A percentile compares a stretch with the other conserved stretches of the same genome.
Evolutionary conservation across 306 rosid species (phyloP).

Genomic region (Sicyos baderoa): DNA sequence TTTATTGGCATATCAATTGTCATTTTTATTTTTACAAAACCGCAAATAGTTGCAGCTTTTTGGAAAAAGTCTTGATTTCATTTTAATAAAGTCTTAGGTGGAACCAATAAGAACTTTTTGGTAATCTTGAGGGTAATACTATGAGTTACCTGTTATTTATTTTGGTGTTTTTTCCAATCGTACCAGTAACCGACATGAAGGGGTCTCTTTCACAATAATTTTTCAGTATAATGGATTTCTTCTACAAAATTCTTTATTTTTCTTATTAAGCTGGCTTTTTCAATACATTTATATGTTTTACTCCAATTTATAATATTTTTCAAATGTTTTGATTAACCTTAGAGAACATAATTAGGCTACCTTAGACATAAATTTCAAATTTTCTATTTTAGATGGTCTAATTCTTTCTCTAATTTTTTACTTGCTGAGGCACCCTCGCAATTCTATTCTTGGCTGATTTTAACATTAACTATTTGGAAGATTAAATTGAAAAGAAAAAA

Average conservation of each 20-base stretch:
- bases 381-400: not conserved
- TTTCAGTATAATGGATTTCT: not conserved
- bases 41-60: not conserved
- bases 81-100: no score
- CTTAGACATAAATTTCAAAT: not conserved
- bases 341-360: no score
- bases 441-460: not conserved
- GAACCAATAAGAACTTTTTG: not conserved
- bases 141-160: not conserved
- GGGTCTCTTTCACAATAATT: not conserved
- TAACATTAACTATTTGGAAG: not conserved
- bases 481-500: not conserved
- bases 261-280: not conserved
- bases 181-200: constrained; percentile 8
- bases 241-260: not conserved
- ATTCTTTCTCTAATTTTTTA: no score
- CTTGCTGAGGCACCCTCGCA: not conserved
- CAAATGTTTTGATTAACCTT: not conserved
- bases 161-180: not conserved
- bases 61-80: not conserved
- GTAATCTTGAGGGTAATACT: no score
- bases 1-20: no score
- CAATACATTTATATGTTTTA: not conserved
- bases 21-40: not conserved
- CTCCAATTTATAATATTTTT: not conserved